Evolutionary conservation across 371 early-diverging fungal species (phyloP), one percentile per base, ranked within the genome.

Genomic region (Gilbertella persicaria): DNA sequence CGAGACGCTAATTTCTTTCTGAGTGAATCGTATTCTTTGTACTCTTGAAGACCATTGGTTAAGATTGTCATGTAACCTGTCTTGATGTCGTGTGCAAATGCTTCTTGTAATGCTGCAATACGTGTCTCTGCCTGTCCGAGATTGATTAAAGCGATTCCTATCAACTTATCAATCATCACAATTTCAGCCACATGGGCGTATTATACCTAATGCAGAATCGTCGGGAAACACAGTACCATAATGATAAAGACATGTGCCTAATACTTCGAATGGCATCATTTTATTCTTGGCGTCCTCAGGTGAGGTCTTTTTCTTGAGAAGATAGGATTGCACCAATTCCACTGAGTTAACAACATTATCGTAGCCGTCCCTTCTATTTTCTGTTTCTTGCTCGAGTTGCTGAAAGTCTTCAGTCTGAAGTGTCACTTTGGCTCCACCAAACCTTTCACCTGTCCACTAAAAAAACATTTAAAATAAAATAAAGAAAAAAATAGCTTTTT

Each of bases 1-100:
- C 96, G 82, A 50, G 88, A 86, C 48, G 93, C 93, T 6, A 96
- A 75, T 66, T 96, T 96, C 58, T 83, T 87, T 53, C 92, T 83
- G 54, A 93, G 53, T 8, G 72, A 47, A 45, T 79, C 53, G 29
- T 89, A 89, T 25, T 86, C 85, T 50, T 89, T 87, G 63, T 84
- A 83, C 24, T 82, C 80, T 10, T 64, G 49, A 50, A 82, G 54
- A 9, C 75, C 79, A 6, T 58, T 53, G 14, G 70, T 67, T 20
- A 89, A 55, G 9, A 69, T 75, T 1, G 51, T 55, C 24, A 83
- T 58, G 33, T 84, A 87, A 0, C 68, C 72, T 21, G 62, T 66
- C 17, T 69, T 68, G 16, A 86, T 53, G 0, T 50, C 55, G 28
- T 56, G 55, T 5, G 80, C 75, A 53, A 78, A 77, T 6, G 85